A percentile compares a stretch with the other conserved stretches of the same genome.
Evolutionary conservation across 768 basidiomycete genomes (phyloP).

Genomic region (Chiua virens): DNA sequence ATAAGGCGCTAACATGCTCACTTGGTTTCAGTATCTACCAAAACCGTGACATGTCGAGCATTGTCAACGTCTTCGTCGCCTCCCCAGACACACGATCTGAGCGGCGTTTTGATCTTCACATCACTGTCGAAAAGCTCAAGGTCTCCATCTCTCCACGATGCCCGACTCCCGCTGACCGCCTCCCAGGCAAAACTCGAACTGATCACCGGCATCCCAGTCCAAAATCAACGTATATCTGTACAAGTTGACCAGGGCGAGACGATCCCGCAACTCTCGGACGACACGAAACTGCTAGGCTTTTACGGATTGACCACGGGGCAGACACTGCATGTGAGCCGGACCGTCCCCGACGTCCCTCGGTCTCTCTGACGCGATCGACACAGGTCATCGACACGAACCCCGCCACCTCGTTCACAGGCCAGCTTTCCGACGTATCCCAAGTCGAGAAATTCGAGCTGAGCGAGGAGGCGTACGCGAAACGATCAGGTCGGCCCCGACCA

Average conservation of each 20-base stretch:
- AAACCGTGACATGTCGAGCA: constrained; percentile 43
- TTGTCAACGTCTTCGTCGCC: constrained; percentile 70
- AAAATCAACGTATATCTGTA: constrained; percentile 68
- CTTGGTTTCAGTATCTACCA: too few species aligned
- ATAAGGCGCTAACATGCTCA: too few species aligned
- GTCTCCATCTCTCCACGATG: constrained; percentile 38
- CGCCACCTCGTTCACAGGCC: constrained; percentile 71
- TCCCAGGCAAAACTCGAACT: constrained; percentile 76
- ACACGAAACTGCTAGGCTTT: constrained; percentile 64
- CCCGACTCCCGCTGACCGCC: not conserved
- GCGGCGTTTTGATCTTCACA: constrained; percentile 74
- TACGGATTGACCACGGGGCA: constrained; percentile 79
- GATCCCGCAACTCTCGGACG: constrained; percentile 61
- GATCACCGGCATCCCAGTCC: constrained; percentile 85
- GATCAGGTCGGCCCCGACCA: constrained; percentile 58
- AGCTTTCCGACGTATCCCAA: constrained; percentile 78
- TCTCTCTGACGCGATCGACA: constrained; percentile 30
- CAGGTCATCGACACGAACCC: constrained; percentile 67
- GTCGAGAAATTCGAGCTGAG: constrained; percentile 94
- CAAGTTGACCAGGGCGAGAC: constrained; percentile 54
- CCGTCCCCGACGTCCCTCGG: not conserved
- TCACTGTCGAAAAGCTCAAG: constrained; percentile 81
- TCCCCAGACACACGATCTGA: constrained; percentile 92
- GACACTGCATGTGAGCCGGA: constrained; percentile 67
- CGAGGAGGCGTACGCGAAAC: constrained; percentile 74